These are phyloP conservation scores for Clitoria ternatea DNA, from an alignment of 306 rosid genomes.

Conservation along the genomic window DNA sequence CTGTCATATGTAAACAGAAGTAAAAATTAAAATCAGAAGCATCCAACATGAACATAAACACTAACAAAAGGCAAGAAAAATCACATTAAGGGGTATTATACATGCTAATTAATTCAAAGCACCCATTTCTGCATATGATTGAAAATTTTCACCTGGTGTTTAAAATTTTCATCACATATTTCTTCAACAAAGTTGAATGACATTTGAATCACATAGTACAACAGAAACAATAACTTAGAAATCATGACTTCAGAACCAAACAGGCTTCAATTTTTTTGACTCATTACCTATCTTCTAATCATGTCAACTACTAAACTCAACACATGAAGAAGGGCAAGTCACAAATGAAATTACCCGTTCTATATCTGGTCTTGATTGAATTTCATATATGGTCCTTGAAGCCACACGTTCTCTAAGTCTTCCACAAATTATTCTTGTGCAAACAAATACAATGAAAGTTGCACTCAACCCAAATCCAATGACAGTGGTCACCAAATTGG, in stretches of 20 bases:
- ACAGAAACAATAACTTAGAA: neutral
- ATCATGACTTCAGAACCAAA: neutral
- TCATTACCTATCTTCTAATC: neutral
- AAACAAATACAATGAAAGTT: conserved; percentile 87
- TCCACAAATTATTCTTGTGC: conserved; percentile 92
- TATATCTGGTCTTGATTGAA: conserved; percentile 63
- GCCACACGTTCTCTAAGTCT: conserved; percentile 49
- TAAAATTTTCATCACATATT: neutral
- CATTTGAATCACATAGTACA: neutral
- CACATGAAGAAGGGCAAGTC: neutral
- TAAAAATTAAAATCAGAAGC: conserved; percentile 31
- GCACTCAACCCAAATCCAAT: conserved; percentile 97
- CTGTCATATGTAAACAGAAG: conserved; percentile 60
- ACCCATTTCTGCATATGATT: neutral
- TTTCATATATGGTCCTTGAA: conserved; percentile 51
- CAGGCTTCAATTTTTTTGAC: neutral
- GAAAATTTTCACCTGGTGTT: neutral
- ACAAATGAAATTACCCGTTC: conserved; percentile 55
- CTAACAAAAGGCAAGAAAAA: neutral
- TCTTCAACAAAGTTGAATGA: neutral
- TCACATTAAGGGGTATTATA: neutral
- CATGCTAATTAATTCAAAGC: neutral
- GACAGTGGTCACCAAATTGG: conserved; percentile 68
- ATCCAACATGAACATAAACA: conserved; percentile 12
- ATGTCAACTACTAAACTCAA: conserved; percentile 15